Evolutionary conservation across 139 green algal species (phyloP), one percentile per base, ranked within the genome.

Genomic region (Chlamydomonas sp.): DNA sequence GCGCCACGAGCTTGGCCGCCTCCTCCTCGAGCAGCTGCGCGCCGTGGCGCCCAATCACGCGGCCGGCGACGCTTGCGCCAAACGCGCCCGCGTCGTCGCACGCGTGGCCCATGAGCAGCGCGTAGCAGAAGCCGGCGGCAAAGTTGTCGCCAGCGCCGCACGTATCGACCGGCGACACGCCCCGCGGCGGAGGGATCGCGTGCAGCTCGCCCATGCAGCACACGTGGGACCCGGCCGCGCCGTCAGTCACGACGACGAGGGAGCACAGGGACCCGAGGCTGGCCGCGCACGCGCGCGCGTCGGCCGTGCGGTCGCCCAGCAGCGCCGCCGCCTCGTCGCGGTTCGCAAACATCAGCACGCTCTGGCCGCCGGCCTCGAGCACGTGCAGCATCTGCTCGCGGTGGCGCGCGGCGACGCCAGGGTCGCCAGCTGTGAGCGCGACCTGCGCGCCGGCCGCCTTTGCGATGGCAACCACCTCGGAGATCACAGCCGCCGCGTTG

Each of bases 391-490:
- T 76, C 72, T 86, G 74, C 10, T 78, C 81, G 38, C 61, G 58
- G 61, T 83, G 83, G 2, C 90, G 79, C 28, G 77, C n/a, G 2
- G 96, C 86, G 10, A 96, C 85, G 2, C 82, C 85, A 0, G 84
- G 76, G 75, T 97, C 92, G 6, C 88, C 90, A 1, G 85, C 84
- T 2, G 91, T 96, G 61, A 98, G 74, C 3, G 76, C 92, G 5
- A 98, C 88, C 13, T 58, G 70, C 13, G 35, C 70, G 8, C 70
- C 61, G 4, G 1, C 8, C 30, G 5, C 60, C 60, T 39, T 37
- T 10, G 87, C 88, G 16, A 73, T 50, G 3, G 29, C 43, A 13
- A 85, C 69, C 2, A 90, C 83, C 8, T 66, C 76, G 0, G 49
- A 62, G 3, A 95, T 83, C 5, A 76, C 80, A 28, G 80, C 64